Conservation (phyloP, 179 eudicot genomes). For the Silene coronaria region DNA sequence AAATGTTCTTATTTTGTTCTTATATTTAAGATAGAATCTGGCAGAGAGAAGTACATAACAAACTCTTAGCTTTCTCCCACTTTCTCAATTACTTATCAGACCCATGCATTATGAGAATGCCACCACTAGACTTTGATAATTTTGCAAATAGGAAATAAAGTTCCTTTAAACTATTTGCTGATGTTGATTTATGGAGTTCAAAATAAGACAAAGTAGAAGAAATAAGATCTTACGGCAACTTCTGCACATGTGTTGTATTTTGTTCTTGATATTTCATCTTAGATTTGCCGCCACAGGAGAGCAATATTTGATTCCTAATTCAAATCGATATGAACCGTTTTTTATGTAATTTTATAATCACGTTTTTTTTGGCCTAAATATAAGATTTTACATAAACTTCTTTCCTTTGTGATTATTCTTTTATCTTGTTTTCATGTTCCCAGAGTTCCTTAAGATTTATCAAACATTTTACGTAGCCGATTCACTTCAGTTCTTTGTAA, state of each 20-base stretch:
- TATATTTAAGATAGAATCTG: background rate
- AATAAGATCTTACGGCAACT: background rate
- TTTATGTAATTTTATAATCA: background rate
- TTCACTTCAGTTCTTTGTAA: constrained; percentile 15
- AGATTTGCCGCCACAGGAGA: background rate
- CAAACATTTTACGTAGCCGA: background rate
- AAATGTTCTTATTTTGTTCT: background rate
- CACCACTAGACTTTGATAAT: background rate
- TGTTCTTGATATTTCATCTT: background rate
- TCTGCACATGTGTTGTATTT: background rate
- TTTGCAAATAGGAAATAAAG: background rate
- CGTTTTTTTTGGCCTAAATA: background rate
- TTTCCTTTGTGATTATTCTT: background rate
- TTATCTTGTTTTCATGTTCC: background rate
- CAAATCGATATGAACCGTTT: background rate
- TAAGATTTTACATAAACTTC: background rate
- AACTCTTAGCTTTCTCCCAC: background rate
- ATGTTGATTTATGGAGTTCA: background rate
- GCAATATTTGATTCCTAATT: background rate
- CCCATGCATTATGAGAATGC: background rate
- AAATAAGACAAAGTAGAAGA: background rate
- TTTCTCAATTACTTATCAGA: background rate
- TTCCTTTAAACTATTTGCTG: background rate
- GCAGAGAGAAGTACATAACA: background rate
- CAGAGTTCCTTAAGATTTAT: background rate